Conservation (phyloP, 2,329 filamentous ascomycete species). For the Ophiostoma montium region DNA sequence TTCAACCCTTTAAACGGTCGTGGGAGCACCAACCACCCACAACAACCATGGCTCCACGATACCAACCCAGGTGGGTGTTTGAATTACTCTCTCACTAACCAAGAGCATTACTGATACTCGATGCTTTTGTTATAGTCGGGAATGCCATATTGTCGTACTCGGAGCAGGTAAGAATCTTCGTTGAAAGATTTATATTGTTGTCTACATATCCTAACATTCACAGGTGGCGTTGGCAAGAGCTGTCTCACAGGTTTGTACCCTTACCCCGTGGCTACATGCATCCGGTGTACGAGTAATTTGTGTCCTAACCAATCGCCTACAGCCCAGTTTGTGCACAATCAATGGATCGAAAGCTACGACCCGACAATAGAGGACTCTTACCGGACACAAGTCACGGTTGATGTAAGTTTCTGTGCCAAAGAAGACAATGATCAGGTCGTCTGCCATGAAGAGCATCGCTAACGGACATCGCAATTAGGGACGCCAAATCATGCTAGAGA, state of each 20-base stretch:
- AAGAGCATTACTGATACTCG: background rate
- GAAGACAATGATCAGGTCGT: background rate
- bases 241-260: slow-evolving; percentile 63
- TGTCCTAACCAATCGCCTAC: slow-evolving; percentile 10
- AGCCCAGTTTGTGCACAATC: slow-evolving; percentile 90
- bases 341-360: slow-evolving; percentile 83
- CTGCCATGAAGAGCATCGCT: background rate
- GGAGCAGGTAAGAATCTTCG: slow-evolving; percentile 48
- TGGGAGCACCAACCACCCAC: background rate
- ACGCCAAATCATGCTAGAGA: slow-evolving; percentile 78
- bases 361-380: slow-evolving; percentile 70
- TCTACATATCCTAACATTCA: background rate
- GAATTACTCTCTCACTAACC: background rate
- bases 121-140: slow-evolving; percentile 36
- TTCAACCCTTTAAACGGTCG: background rate
- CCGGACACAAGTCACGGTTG: slow-evolving; percentile 61
- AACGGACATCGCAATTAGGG: slow-evolving; percentile 37
- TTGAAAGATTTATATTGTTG: background rate
- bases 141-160: slow-evolving; percentile 72
- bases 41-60: background rate
- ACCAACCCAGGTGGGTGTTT: background rate
- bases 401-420: slow-evolving; percentile 44
- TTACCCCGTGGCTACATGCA: slow-evolving; percentile 10
- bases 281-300: no score
- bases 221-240: slow-evolving; percentile 86